A percentile compares a stretch with the other conserved stretches of the same genome.
Conservation (phyloP, 805 yeast genomes). For the Clavispora carvajalis region DNA sequence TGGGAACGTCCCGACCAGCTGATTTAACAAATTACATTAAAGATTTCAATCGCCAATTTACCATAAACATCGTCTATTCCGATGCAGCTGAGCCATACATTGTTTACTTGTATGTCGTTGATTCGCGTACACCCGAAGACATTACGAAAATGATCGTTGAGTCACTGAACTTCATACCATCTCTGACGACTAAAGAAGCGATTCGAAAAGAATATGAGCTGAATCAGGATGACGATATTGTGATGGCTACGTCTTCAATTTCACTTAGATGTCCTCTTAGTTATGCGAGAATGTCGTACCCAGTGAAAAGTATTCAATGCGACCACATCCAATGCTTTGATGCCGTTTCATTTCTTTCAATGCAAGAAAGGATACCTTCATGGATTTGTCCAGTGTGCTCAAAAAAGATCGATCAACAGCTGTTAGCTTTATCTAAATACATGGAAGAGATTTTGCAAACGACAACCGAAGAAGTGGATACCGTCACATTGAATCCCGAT, state of each 20-base stretch:
- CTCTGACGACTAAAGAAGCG: constrained; percentile 43
- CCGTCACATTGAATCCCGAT: constrained; percentile 60
- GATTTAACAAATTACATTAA: constrained; percentile 52
- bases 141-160: constrained; percentile 15
- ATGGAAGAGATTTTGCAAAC: constrained; percentile 53
- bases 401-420: constrained; percentile 43
- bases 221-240: constrained; percentile 62
- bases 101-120: constrained; percentile 56
- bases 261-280: constrained; percentile 78
- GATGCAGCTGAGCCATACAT: constrained; percentile 48
- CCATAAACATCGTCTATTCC: constrained; percentile 52
- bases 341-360: constrained; percentile 61
- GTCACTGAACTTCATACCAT: constrained; percentile 48
- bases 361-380: constrained; percentile 74
- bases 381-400: constrained; percentile 90
- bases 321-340: constrained; percentile 87
- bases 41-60: constrained; percentile 23
- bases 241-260: constrained; percentile 59
- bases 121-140: constrained; percentile 21
- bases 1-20: constrained; percentile 80
- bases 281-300: constrained; percentile 61
- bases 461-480: constrained; percentile 54
- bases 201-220: constrained; percentile 34
- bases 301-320: constrained; percentile 68
- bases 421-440: constrained; percentile 71